Evolutionary conservation across 2,329 filamentous ascomycete genomes (phyloP), one percentile per base, ranked within the genome.

Genomic region (Epichloe festucae): DNA sequence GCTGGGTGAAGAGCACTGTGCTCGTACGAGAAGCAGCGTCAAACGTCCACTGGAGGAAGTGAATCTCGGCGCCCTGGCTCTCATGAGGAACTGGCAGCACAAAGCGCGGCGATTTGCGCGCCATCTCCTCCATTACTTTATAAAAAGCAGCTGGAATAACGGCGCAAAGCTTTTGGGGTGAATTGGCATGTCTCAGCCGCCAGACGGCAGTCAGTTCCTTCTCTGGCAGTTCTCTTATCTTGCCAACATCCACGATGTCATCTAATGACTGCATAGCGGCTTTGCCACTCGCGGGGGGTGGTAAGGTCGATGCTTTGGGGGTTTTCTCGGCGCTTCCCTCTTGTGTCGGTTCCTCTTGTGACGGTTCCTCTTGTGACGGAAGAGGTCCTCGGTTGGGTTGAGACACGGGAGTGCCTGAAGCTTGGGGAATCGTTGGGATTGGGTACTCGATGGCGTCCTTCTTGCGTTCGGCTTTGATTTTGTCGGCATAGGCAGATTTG

Each of bases 41-140:
- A 68, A 95, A 96, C 0, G 86, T 87, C 89, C 94, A 98, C 69
- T 98, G 91, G 55, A 98, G 70, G 67, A 95, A 95, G 70, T 98
- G 93, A 45, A 98, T 89, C 68, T 97, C 93, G 46, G 89, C 88
- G 49, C 87, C 88, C 57, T 74, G 73, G 23, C 67, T 71, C 46
- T 71, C 70, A 67, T 78, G 87, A 57, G 87, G 87, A 6, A 97
- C 77, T 0, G 93, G 93, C 1, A 98, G 79, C 51, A 98, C 84
- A 70, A 98, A 98, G 60, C 89, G 84, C 14, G 93, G 93, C 65
- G 91, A 80, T 49, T 73, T 73, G 56, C 81, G 81, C 14, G 90
- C 93, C 2, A 82, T 81, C 0, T 71, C 65, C 56, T 84, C 80
- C 64, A 98, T 88, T 49, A 79, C 74, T 36, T 72, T 65, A 72